These are phyloP conservation scores for Porpolomopsis calyptriformis DNA, from an alignment of 768 basidiomycete genomes.

Conservation along the genomic window DNA sequence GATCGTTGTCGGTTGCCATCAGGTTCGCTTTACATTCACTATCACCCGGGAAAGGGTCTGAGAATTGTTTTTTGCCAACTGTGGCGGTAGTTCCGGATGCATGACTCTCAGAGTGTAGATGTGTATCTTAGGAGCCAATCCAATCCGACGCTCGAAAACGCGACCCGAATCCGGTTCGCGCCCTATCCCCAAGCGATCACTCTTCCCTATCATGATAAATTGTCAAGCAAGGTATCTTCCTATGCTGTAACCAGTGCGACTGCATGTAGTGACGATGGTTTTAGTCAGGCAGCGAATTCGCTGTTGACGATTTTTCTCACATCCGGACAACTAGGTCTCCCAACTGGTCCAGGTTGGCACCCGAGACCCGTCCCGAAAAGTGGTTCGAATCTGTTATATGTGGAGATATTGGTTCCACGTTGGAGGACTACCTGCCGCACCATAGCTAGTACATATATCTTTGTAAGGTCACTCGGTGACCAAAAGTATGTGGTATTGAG, in stretches of 20 bases:
- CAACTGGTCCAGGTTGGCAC: conserved; percentile 45
- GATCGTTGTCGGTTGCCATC: conserved; percentile 68
- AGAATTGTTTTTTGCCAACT: neutral
- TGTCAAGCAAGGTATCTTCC: conserved; percentile 9
- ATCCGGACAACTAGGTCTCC: conserved; percentile 68
- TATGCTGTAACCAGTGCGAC: neutral
- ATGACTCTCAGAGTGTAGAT: conserved; percentile 52
- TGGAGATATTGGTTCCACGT: conserved; percentile 9
- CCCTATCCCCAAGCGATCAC: conserved; percentile 41
- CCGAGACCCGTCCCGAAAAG: conserved; percentile 10
- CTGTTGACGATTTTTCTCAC: conserved; percentile 80
- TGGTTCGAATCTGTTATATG: conserved; percentile 15
- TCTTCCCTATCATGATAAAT: conserved; percentile 7
- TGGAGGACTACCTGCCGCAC: conserved; percentile 1
- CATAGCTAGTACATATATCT: neutral
- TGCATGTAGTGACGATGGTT: neutral
- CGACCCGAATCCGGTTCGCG: conserved; percentile 49
- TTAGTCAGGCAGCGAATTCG: conserved; percentile 29
- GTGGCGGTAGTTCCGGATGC: conserved; percentile 70
- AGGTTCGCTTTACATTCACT: conserved; percentile 36
- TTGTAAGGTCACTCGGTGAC: too few relatives aligned
- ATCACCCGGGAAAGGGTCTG: neutral
- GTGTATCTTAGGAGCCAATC: conserved; percentile 60
- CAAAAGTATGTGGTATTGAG: too few relatives aligned
- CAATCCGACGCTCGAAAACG: conserved; percentile 76